Percentiles rank a stretch among this genome's conserved stretches.
Conservation (phyloP, 495 filamentous ascomycete genomes). For the Penicillium macrosclerotiorum region DNA sequence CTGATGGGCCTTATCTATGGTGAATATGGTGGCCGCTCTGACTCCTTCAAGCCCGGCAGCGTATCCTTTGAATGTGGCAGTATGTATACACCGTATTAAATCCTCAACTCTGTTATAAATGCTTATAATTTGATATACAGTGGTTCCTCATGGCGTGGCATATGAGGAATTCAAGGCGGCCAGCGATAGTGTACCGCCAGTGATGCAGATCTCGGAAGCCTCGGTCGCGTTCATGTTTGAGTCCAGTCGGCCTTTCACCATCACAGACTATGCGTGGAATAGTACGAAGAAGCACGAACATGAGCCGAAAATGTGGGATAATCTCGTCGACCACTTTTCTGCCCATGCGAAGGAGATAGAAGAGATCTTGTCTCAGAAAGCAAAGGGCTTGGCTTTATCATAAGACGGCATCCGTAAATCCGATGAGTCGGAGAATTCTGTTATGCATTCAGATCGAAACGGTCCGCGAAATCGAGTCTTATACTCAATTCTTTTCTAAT, state of each 20-base stretch:
- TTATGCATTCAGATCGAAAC: too few species aligned
- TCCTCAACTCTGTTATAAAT: neutral
- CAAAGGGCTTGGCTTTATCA: constrained; percentile 13
- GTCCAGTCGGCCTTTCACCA: constrained; percentile 48
- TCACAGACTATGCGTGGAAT: constrained; percentile 53
- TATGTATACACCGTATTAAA: constrained; percentile 13
- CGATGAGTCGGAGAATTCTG: too few species aligned
- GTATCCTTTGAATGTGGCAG: constrained; percentile 57
- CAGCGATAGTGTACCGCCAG: constrained; percentile 41
- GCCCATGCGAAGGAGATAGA: constrained; percentile 44
- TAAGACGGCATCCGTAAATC: too few species aligned
- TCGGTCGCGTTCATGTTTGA: constrained; percentile 63
- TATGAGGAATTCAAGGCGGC: constrained; percentile 65
- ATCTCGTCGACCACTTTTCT: constrained; percentile 50
- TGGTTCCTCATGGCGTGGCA: constrained; percentile 57
- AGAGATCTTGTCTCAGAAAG: constrained; percentile 31
- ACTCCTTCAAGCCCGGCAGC: constrained; percentile 57
- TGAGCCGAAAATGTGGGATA: constrained; percentile 57
- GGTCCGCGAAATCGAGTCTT: too few species aligned
- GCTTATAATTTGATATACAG: constrained; percentile 7
- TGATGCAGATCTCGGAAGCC: constrained; percentile 47
- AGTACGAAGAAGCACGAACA: constrained; percentile 55
- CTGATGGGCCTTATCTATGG: constrained; percentile 55
- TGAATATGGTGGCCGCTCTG: constrained; percentile 51
- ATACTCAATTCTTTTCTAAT: too few species aligned